Evolutionary conservation across 352 stramenopile genomes (phyloP).

Genomic region (Pythium grandisporangium): DNA sequence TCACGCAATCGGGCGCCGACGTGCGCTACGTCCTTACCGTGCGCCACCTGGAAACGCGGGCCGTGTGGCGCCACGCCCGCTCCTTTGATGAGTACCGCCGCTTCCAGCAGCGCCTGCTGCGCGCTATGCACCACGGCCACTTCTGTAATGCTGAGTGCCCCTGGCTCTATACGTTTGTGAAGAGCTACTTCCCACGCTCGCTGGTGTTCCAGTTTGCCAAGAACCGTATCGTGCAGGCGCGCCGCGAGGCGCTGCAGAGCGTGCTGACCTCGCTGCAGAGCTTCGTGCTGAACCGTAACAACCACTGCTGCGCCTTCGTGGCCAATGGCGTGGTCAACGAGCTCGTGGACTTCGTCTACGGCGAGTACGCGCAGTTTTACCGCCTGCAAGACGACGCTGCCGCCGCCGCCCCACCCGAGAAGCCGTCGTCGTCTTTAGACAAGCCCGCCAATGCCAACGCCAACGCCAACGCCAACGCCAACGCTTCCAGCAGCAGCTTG

Average conservation of each 20-base stretch:
- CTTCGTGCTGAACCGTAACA: constrained; percentile 47
- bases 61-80: constrained; percentile 34
- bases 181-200: constrained; percentile 74
- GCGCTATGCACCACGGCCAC: constrained; percentile 52
- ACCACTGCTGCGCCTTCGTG: constrained; percentile 45
- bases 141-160: constrained; percentile 67
- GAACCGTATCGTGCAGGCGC: constrained; percentile 25
- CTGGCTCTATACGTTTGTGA: constrained; percentile 64
- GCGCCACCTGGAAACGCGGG: constrained; percentile 18
- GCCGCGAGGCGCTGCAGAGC: constrained; percentile 38
- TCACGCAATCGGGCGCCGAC: constrained; percentile 40
- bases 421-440: constrained; percentile 1
- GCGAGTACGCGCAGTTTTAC: constrained; percentile 40
- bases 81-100: constrained; percentile 69
- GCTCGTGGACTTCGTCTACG: constrained; percentile 57
- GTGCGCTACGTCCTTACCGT: constrained; percentile 57
- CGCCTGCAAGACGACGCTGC: constrained; percentile 16
- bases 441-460: too few relatives aligned
- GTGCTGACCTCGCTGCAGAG: constrained; percentile 52
- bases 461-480: not conserved
- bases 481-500: not conserved
- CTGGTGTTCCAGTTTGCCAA: constrained; percentile 42
- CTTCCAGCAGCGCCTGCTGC: constrained; percentile 57
- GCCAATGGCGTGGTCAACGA: constrained; percentile 19
- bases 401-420: constrained; percentile 4